Evolutionary conservation across 108 stramenopile genomes (phyloP).

Genomic region (Chaetoceros muelleri): DNA sequence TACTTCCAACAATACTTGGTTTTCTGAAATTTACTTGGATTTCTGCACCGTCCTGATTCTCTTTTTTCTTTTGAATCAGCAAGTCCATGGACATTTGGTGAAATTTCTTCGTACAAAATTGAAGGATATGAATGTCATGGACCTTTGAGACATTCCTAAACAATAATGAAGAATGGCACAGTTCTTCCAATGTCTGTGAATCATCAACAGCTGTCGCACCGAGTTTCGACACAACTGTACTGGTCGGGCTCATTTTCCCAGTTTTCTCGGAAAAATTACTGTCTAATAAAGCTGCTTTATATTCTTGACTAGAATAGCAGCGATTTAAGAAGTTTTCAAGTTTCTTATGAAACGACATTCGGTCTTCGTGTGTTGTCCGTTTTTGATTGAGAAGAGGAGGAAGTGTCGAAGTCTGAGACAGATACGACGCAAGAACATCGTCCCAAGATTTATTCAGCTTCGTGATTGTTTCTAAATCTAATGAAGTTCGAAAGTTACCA

Average conservation of each 20-base stretch:
- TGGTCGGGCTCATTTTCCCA: constrained; percentile 3
- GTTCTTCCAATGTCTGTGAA: constrained; percentile 22
- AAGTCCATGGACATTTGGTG: constrained; percentile 13
- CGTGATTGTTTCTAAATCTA: constrained; percentile 27
- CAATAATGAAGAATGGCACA: constrained; percentile 20
- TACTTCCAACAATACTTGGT: too few species aligned
- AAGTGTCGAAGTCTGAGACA: constrained; percentile 2
- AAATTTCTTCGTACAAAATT: constrained; percentile 37
- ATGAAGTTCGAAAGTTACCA: constrained; percentile 11
- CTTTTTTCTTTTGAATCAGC: constrained; percentile 11
- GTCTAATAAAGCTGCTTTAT: constrained; percentile 10
- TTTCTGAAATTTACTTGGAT: constrained; percentile 42
- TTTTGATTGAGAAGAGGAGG: constrained; percentile 25
- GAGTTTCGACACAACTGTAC: not conserved
- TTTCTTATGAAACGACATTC: constrained; percentile 32
- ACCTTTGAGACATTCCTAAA: constrained; percentile 36
- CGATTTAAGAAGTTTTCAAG: constrained; percentile 39
- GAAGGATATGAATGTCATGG: constrained; percentile 51
- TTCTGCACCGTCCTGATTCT: constrained; percentile 40
- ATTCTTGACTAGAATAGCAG: constrained; percentile 36
- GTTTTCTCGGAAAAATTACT: constrained; percentile 4
- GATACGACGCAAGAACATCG: constrained; percentile 20
- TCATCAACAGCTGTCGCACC: constrained; percentile 5
- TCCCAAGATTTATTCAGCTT: constrained; percentile 45
- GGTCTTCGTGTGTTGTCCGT: constrained; percentile 22